phyloP scores from a whole-genome alignment of 805 yeast genomes.

The Danielozyma ontarioensis region DNA sequence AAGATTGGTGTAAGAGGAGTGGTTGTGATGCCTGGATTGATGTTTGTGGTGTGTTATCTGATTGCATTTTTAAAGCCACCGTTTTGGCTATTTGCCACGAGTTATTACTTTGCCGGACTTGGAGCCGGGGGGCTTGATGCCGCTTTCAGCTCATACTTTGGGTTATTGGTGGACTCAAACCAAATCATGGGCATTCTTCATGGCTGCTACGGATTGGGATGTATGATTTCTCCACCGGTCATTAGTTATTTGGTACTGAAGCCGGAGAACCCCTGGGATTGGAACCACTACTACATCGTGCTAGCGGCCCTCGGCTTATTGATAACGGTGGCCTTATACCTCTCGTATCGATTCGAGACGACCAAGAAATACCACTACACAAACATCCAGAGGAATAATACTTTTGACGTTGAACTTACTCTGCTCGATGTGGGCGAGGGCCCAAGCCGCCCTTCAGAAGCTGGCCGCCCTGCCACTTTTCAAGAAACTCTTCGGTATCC shows the following conservation, averaged over 20 bases:
- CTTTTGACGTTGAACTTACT: constrained; percentile 2
- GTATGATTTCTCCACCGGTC: constrained; percentile 46
- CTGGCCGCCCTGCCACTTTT: constrained; percentile 14
- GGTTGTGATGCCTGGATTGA: constrained; percentile 25
- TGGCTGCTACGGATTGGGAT: constrained; percentile 50
- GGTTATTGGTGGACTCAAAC: constrained; percentile 41
- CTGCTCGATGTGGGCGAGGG: constrained; percentile 1
- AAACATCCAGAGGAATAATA: constrained; percentile 6
- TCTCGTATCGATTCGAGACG: constrained; percentile 39
- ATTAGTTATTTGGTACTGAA: constrained; percentile 36
- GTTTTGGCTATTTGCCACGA: constrained; percentile 31
- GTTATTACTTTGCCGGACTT: constrained; percentile 43
- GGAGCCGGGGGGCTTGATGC: constrained; percentile 58
- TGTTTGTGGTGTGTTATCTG: constrained; percentile 34
- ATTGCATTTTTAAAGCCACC: constrained; percentile 39
- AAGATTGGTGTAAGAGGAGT: constrained; percentile 47
- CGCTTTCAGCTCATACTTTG: constrained; percentile 49
- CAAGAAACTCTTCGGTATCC: constrained; percentile 29
- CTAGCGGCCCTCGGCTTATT: constrained; percentile 23
- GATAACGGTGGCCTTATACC: constrained; percentile 6
- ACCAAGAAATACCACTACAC: constrained; percentile 37
- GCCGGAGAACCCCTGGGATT: constrained; percentile 35
- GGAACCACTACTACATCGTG: constrained; percentile 44
- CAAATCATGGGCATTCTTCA: constrained; percentile 49
- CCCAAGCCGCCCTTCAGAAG: constrained; percentile 1